A percentile compares a stretch with the other conserved stretches of the same genome.
Evolutionary conservation across 805 yeast genomes (phyloP).

Genomic region (Ogataea sp.): DNA sequence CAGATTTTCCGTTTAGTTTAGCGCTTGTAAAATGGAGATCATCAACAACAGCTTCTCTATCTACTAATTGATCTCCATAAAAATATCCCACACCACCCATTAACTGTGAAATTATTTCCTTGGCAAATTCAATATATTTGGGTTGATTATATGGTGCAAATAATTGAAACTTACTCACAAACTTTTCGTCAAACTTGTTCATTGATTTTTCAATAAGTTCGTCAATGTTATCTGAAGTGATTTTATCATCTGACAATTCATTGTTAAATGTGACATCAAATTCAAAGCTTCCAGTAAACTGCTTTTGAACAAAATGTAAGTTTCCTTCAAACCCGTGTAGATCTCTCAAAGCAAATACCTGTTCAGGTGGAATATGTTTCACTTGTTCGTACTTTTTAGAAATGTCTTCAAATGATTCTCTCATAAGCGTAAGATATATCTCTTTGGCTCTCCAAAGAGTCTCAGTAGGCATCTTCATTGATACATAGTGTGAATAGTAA

Average conservation of each 20-base stretch:
- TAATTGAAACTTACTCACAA: constrained; percentile 40
- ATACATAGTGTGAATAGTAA: constrained; percentile 51
- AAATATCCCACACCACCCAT: constrained; percentile 88
- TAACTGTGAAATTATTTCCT: constrained; percentile 73
- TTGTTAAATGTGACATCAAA: constrained; percentile 60
- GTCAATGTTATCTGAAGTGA: constrained; percentile 29
- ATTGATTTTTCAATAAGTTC: constrained; percentile 25
- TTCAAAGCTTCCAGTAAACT: constrained; percentile 66
- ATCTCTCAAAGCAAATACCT: constrained; percentile 49
- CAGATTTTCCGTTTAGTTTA: constrained; percentile 42
- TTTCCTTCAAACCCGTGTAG: constrained; percentile 60
- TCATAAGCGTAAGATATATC: constrained; percentile 58
- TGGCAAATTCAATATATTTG: constrained; percentile 50
- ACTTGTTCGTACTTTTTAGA: constrained; percentile 19
- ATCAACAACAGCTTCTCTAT: constrained; percentile 57
- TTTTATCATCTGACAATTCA: constrained; percentile 31
- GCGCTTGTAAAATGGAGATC: constrained; percentile 60
- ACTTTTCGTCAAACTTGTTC: constrained; percentile 41
- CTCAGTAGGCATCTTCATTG: constrained; percentile 63
- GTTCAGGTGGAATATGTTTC: constrained; percentile 34
- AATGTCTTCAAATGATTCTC: constrained; percentile 55
- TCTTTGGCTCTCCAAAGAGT: constrained; percentile 75
- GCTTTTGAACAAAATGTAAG: constrained; percentile 70
- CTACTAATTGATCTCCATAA: constrained; percentile 77
- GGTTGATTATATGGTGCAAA: constrained; percentile 43